Base-by-base conservation (phyloP, 371 early-diverging fungal genomes). In the Massospora cicadina region DNA sequence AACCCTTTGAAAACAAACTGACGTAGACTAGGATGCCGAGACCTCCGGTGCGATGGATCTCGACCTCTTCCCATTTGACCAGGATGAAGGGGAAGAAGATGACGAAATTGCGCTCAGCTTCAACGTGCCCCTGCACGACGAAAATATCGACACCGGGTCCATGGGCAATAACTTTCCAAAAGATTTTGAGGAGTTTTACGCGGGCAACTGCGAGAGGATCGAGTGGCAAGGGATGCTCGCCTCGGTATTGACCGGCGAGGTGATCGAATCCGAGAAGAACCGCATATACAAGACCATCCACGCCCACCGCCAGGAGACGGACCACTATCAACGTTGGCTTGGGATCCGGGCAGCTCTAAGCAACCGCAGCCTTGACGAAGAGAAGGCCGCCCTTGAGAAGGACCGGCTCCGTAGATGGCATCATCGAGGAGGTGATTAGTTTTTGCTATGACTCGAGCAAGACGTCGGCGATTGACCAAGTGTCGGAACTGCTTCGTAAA, bases 191-290 rank as follows among this genome's bases (percentile, higher is more conserved):
- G 70, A 71, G 43, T 68, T 60, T 68, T 12, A 70, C 69, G 83
- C 80, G 61, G 78, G 81, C 56, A 77, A 76, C 54, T 79, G 79
- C 53, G 88, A 88, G 65, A 83, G 87, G 53, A 69, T 82, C 27
- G 87, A 88, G 70, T 89, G 89, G 89, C 89, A 87, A 64, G 79
- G 84, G 56, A 89, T 91, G 89, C 75, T 91, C 17, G 78, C 86
- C 32, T 86, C 89, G 21, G 92, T 90, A 24, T 74, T 91, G 25
- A 79, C 81, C 32, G 90, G 92, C 13, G 90, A 91, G 65, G 87
- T 90, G 24, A 81, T 91, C n/a, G 85, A 84, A 63, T 83, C 83
- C 21, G 92, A 91, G 70, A 88, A 86, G 68, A 79, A 78, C 66
- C 78, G 87, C 33, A 67, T 87, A n/a, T 75, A 80, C 32, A 79